These are phyloP conservation scores for Ettlia oleoabundans DNA, from an alignment of 139 green algal species.

Conservation along the genomic window DNA sequence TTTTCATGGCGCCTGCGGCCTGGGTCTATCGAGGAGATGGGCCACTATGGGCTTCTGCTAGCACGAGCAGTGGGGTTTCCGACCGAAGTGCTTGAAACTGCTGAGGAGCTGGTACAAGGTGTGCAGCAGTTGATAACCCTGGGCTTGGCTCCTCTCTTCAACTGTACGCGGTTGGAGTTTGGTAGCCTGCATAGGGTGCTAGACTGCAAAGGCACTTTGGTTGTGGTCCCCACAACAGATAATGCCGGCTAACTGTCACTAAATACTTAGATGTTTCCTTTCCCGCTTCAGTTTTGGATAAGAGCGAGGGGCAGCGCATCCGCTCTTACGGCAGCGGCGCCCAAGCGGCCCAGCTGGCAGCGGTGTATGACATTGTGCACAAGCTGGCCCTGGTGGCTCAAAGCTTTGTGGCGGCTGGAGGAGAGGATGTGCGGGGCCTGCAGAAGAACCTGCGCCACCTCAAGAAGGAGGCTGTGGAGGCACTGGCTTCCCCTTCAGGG, in stretches of 20 bases:
- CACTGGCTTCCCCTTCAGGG: neutral
- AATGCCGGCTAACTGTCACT: neutral
- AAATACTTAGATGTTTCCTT: neutral
- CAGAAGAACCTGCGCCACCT: constrained; percentile 23
- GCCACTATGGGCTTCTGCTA: constrained; percentile 74
- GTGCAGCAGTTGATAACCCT: neutral
- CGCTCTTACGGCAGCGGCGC: neutral
- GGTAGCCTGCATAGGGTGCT: no score
- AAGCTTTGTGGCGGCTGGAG: neutral
- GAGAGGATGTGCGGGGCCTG: neutral
- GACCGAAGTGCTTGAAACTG: constrained; percentile 29
- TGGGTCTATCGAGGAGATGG: constrained; percentile 15
- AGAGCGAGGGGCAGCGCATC: constrained; percentile 16
- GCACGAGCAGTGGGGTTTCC: constrained; percentile 62
- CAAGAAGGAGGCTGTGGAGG: constrained; percentile 8
- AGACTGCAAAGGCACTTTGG: no score
- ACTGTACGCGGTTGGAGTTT: no score
- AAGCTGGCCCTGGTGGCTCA: constrained; percentile 33
- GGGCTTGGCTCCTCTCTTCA: no score
- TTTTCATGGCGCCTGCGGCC: constrained; percentile 48
- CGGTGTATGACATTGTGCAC: constrained; percentile 22
- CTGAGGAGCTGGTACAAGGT: constrained; percentile 29
- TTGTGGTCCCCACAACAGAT: neutral
- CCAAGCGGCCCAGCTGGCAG: neutral
- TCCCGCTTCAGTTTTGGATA: neutral